These are phyloP conservation scores for Baeospora myosura DNA, from an alignment of 1,284 basidiomycete genomes.

Conservation along the genomic window DNA sequence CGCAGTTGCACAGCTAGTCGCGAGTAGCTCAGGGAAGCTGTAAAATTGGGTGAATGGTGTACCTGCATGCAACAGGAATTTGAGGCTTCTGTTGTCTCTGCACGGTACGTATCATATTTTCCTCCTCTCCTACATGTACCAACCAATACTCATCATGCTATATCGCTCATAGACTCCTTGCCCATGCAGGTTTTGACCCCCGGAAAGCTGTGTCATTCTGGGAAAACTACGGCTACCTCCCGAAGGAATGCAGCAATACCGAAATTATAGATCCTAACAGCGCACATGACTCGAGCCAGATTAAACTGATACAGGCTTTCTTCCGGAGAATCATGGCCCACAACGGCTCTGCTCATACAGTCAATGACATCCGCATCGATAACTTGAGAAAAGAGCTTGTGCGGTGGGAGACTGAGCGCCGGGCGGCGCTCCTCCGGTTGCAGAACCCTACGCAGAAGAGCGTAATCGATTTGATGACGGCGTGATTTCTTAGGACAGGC, in stretches of 20 bases:
- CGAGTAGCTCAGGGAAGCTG: slow-evolving; percentile 63
- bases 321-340: slow-evolving; percentile 27
- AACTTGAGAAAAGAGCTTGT: slow-evolving; percentile 56
- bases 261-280: slow-evolving; percentile 19
- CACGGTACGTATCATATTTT: slow-evolving; percentile 40
- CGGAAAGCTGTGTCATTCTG: slow-evolving; percentile 68
- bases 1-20: slow-evolving; percentile 74
- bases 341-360: slow-evolving; percentile 51
- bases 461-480: slow-evolving; percentile 9
- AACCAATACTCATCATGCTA: slow-evolving; percentile 6
- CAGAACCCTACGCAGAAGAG: slow-evolving; percentile 7
- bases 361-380: slow-evolving; percentile 50
- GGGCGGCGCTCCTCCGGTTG: slow-evolving; percentile 18
- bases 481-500: no score
- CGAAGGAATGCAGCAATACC: slow-evolving; percentile 14
- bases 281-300: slow-evolving; percentile 23
- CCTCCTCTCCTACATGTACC: no score
- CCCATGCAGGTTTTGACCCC: slow-evolving; percentile 81
- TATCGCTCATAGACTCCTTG: slow-evolving; percentile 59
- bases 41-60: slow-evolving; percentile 61
- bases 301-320: slow-evolving; percentile 14
- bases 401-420: slow-evolving; percentile 54
- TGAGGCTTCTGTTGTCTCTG: slow-evolving; percentile 84
- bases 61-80: slow-evolving; percentile 74
- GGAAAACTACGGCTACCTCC: slow-evolving; percentile 39